phyloP scores from a whole-genome alignment of 2,329 filamentous ascomycete species.

The Fragosphaeria purpurea region DNA sequence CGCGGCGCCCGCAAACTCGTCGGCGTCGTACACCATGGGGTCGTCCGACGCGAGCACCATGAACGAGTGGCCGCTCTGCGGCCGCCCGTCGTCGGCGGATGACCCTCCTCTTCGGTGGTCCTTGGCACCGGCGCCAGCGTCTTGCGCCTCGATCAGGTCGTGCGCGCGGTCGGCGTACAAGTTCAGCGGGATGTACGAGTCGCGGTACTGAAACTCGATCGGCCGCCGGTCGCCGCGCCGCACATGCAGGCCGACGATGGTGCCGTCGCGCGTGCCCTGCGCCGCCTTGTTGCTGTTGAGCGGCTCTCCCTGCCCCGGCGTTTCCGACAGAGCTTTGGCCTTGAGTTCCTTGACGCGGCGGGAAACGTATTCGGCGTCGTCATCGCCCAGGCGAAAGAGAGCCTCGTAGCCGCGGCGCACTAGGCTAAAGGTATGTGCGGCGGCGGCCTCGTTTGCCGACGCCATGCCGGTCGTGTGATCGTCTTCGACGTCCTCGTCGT shows the following conservation, averaged over 20 bases:
- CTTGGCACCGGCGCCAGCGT: no score
- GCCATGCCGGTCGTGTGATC: no score
- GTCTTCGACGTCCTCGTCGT: not conserved
- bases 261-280: slow-evolving; percentile 27
- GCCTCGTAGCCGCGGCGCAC: slow-evolving; percentile 61
- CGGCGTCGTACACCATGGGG: slow-evolving; percentile 58
- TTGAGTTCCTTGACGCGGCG: slow-evolving; percentile 48
- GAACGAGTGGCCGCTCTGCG: slow-evolving; percentile 25
- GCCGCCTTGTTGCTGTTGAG: slow-evolving; percentile 15
- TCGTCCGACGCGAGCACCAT: slow-evolving; percentile 70
- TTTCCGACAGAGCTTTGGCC: slow-evolving; percentile 29
- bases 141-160: slow-evolving; percentile 39
- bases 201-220: slow-evolving; percentile 63
- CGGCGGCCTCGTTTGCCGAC: slow-evolving; percentile 34
- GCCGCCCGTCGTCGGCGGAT: no score
- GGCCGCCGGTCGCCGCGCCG: slow-evolving; percentile 73
- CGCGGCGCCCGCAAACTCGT: slow-evolving; percentile 46
- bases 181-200: slow-evolving; percentile 67
- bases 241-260: slow-evolving; percentile 63
- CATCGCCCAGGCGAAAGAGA: slow-evolving; percentile 58
- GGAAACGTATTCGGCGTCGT: slow-evolving; percentile 56
- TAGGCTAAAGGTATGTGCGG: slow-evolving; percentile 45
- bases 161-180: slow-evolving; percentile 53
- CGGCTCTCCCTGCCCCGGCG: slow-evolving; percentile 16
- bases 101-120: slow-evolving; percentile 16